Evolutionary conservation across 2,329 filamentous ascomycete species (phyloP), one percentile per base, ranked within the genome.

Genomic region (Penicillium brevicompactum): DNA sequence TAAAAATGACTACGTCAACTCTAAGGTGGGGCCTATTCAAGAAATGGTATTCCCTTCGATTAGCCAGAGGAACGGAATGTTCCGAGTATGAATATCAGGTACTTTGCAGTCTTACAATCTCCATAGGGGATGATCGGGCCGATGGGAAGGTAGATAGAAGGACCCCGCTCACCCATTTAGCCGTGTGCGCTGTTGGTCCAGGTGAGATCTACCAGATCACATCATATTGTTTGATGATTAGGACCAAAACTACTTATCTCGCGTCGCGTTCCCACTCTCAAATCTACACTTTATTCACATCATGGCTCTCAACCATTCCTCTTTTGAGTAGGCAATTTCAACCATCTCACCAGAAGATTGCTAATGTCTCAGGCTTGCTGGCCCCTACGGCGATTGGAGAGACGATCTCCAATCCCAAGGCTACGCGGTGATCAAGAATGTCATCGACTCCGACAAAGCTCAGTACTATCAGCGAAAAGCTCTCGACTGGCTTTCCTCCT

Each of bases 361-460:
- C 45, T 53, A 16, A 52, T 42, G n/a, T 8, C 5, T 10, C 24
- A 53, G 51, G 5, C 30, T 49, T 1, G 8, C 4, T 38, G 45
- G 51, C 1, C 46, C 51, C 5, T 53, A 43, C 24, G 61, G 59
- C 2, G 62, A 64, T 38, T 64, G 56, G 53, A 44, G 62, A 27
- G 62, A 63, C n/a, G 53, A 62, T 9, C 57, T 62, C n/a, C 45
- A 51, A 22, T 46, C 54, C 5, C 53, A 63, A 42, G 61, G 61
- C 1, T 63, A 51, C 32, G 62, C 44, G 1, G 51, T 62, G 6
- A 53, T 63, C 18, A 64, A 64, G 21, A 58, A 53, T 34, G 60
- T 40, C 10, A 64, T 64, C 14, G 24, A 52, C 11, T 52, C 38
- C 7, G 55, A 55, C 18, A 63, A 52, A 49, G 62, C 62, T n/a